Base-by-base conservation (phyloP, 352 stramenopile genomes). In the Phytophthora pistaciae region DNA sequence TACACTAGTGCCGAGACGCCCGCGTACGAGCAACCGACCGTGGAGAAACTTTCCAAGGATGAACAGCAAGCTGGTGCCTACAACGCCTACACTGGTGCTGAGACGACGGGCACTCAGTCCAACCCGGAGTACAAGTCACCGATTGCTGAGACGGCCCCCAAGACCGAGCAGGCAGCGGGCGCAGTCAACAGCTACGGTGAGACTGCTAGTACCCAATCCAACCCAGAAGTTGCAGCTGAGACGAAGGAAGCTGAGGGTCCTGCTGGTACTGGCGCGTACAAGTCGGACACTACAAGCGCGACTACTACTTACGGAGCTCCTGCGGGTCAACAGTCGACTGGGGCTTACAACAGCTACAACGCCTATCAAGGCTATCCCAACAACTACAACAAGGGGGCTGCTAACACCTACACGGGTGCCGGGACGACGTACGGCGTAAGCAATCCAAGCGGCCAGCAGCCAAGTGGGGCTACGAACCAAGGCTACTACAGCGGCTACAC, bases 31-130 rank as follows among this genome's bases (percentile, higher is more conserved):
- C 40, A 27, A 29, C 40, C 56, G 13, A 38, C 11, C n/a, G 25
- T 16, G 1, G 57, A 64, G 16, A 21, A n/a, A 5, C 11, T 1
- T 16, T 23, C 16, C 18, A 20, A 50, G n/a, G 16, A 31, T 14
- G 40, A 56, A 33, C 29, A 69, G 3, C 40, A 29, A 14, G 25
- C 40, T 5, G 48, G 20, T 38, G 31, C 20, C 11, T 68, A 69
- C 53, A 56, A 60, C n/a, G 18, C 21, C 6, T 44, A 44, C 20
- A 49, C 42, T 49, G n/a, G 42, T 21, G 42, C 42, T 23, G 42
- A 9, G 16, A 21, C 42, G 42, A 64, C 21, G 21, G 1, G 16
- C 13, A 58, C 13, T 9, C n/a, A 27, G 16, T 57, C 59, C 13
- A 38, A 36, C 11, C 18, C 42, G 16, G 42, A 56, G 23, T 50